Evolutionary conservation across 352 stramenopile genomes (phyloP), one percentile per base, ranked within the genome.

Genomic region (Elongisporangium undulatum): DNA sequence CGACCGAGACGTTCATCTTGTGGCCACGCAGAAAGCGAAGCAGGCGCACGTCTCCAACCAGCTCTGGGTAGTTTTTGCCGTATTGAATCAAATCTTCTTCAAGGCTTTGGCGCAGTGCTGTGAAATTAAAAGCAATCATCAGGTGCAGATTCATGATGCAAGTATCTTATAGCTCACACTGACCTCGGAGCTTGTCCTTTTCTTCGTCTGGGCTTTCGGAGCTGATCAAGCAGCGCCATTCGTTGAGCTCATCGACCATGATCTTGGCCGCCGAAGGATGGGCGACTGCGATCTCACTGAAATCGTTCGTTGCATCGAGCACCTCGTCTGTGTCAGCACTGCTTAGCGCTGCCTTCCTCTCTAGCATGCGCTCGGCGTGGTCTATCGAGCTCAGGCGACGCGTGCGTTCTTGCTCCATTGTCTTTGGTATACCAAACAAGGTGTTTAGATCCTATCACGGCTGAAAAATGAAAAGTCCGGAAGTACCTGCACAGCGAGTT

Each of bases 11-110:
- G 45, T 92, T 87, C 72, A 85, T 78, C 64, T 90, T 92, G 62
- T 90, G 63, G 2, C 82, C 80, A 16, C 82, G 80, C 48, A 92
- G 61, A 56, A 92, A 90, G 9, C 82, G 82, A 24, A 92, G 59
- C 23, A 92, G 55, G 2, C 79, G 80, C 21, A 92, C 68, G 51
- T 89, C 75, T 2, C 79, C 77, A 13, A 85, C 74, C 9, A 89
- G 58, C 54, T 90, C 78, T 15, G 61, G 54, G 49, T 75, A 84
- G 56, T 79, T 76, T 23, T 39, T 39, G 29, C 29, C 29, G 29
- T 39, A 39, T 39, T 39, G 51, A 51, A 75, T 85, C 1, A 90
- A 59, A 26, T 89, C 80, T 7, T 87, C 77, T 53, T 88, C 75
- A 16, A 92, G 68, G 16, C 80, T 87, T 61, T 67, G 64, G 6